A percentile compares a stretch with the other conserved stretches of the same genome.
phyloP scores from a whole-genome alignment of 2,329 filamentous ascomycete species.

The Colletotrichum sp. region DNA sequence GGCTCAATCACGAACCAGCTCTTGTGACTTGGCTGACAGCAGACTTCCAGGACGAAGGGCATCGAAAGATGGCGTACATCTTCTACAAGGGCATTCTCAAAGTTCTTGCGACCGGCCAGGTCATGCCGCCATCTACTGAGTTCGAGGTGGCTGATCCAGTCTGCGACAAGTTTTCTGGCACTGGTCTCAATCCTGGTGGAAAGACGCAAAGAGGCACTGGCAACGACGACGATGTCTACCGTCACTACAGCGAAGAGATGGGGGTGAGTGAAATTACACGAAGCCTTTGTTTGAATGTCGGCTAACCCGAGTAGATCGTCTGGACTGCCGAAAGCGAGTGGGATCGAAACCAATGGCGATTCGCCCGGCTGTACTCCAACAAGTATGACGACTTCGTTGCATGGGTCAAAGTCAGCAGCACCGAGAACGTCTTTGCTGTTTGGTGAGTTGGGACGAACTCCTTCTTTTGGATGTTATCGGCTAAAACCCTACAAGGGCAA shows the following conservation, averaged over 20 bases:
- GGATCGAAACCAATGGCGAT: neutral
- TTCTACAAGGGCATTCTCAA: neutral
- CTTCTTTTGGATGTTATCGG: neutral
- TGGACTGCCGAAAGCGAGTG: neutral
- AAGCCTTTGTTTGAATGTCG: neutral
- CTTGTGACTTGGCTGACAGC: neutral
- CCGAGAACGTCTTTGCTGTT: neutral
- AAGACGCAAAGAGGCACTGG: neutral
- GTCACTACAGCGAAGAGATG: neutral
- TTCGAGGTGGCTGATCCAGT: neutral
- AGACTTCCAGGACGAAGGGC: neutral
- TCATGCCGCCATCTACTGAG: neutral
- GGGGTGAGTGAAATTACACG: neutral
- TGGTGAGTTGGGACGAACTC: neutral
- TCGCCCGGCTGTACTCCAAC: neutral
- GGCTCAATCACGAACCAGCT: neutral
- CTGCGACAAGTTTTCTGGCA: neutral
- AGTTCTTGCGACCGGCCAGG: neutral
- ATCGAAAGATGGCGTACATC: neutral
- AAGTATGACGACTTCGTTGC: neutral
- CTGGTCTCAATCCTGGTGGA: neutral
- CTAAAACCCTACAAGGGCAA: neutral
- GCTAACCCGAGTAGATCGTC: neutral
- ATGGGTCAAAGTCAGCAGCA: neutral
- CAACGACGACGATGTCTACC: neutral